Percentiles rank a stretch among this genome's conserved stretches.
Evolutionary conservation across 1,139 yeast species (phyloP).

Genomic region (Debaryomyces nepalensis): DNA sequence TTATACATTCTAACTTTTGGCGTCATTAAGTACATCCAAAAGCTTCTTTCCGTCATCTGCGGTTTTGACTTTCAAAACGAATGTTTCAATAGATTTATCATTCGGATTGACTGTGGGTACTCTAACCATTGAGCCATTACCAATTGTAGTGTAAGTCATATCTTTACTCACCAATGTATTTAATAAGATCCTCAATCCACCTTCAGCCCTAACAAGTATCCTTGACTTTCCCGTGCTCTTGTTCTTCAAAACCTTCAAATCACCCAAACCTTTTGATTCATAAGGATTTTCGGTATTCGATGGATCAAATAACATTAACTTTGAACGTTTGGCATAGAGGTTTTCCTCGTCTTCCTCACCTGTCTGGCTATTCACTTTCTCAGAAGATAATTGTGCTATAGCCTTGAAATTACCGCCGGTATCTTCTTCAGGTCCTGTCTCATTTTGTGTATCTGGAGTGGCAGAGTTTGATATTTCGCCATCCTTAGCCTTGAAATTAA

Average conservation of each 20-base stretch:
- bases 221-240: slow-evolving; percentile 65
- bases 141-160: slow-evolving; percentile 59
- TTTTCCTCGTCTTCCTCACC: slow-evolving; percentile 87
- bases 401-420: slow-evolving; percentile 54
- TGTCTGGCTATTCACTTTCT: slow-evolving; percentile 53
- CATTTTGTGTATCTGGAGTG: slow-evolving; percentile 13
- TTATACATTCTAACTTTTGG: slow-evolving; percentile 15
- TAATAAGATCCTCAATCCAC: slow-evolving; percentile 78
- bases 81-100: slow-evolving; percentile 54
- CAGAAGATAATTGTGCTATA: slow-evolving; percentile 45
- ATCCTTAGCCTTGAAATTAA: slow-evolving; percentile 24
- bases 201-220: slow-evolving; percentile 83
- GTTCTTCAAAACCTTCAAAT: slow-evolving; percentile 69
- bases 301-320: slow-evolving; percentile 65
- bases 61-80: slow-evolving; percentile 71
- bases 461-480: slow-evolving; percentile 10
- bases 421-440: slow-evolving; percentile 33
- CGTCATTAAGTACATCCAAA: slow-evolving; percentile 57
- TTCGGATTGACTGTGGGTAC: slow-evolving; percentile 57
- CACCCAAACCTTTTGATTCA: slow-evolving; percentile 77
- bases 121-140: slow-evolving; percentile 62
- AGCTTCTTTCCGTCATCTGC: slow-evolving; percentile 70
- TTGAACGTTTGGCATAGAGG: slow-evolving; percentile 69
- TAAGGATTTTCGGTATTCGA: slow-evolving; percentile 55
- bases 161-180: slow-evolving; percentile 61